These are phyloP conservation scores for Colletotrichum agaves DNA, from an alignment of 2,329 filamentous ascomycete genomes.

Conservation along the genomic window DNA sequence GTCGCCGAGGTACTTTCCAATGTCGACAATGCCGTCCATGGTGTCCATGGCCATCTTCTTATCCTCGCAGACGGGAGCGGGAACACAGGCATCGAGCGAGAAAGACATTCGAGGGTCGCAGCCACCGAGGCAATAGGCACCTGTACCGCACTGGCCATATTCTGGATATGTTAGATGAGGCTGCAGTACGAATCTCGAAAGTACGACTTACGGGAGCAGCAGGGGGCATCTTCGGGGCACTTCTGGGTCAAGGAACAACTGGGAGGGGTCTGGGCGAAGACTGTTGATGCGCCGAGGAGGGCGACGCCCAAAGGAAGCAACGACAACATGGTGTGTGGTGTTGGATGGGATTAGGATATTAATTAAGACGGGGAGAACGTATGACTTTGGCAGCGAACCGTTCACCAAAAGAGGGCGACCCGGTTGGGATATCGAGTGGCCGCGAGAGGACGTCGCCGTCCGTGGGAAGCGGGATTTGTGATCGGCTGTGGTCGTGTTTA, in stretches of 20 bases:
- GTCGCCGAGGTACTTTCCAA: constrained; percentile 89
- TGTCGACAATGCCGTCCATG: constrained; percentile 75
- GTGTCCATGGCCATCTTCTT: constrained; percentile 78
- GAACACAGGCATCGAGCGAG: constrained; percentile 84
- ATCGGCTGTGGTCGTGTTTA: constrained; percentile 20
- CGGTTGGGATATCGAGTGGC: neutral
- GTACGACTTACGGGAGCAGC: constrained; percentile 78
- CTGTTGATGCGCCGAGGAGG: constrained; percentile 51
- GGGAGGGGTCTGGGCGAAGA: constrained; percentile 47
- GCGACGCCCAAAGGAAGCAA: constrained; percentile 50
- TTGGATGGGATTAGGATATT: constrained; percentile 4
- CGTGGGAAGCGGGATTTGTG: constrained; percentile 8
- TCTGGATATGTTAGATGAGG: constrained; percentile 60
- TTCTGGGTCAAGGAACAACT: constrained; percentile 62
- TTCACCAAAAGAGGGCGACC: neutral
- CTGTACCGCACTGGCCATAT: constrained; percentile 92
- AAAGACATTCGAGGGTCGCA: constrained; percentile 91
- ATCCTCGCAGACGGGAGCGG: constrained; percentile 83
- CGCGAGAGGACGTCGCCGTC: constrained; percentile 6
- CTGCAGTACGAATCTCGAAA: neutral
- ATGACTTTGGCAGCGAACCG: neutral
- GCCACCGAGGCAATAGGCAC: constrained; percentile 94
- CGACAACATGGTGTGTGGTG: constrained; percentile 30
- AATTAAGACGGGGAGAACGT: constrained; percentile 7
- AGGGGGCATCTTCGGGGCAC: constrained; percentile 79